These are phyloP conservation scores for Termitomyces sp. DNA, from an alignment of 768 basidiomycete species.

Conservation along the genomic window DNA sequence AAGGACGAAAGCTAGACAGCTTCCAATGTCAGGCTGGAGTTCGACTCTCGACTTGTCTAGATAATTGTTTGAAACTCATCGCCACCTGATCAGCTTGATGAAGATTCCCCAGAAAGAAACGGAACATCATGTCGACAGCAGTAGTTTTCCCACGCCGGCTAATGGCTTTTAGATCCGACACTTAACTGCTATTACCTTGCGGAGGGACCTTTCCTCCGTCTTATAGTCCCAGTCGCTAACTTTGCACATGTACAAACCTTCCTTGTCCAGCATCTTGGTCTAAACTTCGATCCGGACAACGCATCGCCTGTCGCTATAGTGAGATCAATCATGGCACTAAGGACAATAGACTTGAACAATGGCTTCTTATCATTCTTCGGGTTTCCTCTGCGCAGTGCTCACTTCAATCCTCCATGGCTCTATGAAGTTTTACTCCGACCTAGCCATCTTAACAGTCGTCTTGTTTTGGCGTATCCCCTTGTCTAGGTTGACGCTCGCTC, in stretches of 20 bases:
- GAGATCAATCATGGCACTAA: not conserved
- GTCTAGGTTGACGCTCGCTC: not conserved
- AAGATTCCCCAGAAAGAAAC: not conserved
- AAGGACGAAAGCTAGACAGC: not conserved
- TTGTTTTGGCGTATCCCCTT: not conserved
- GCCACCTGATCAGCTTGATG: not conserved
- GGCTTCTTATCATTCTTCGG: not conserved
- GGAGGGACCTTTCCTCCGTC: not conserved
- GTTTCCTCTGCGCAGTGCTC: not conserved
- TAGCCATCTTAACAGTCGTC: not conserved
- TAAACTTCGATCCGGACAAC: not conserved
- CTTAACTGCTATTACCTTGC: too few relatives aligned
- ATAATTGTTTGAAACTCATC: too few relatives aligned
- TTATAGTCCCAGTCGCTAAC: not conserved
- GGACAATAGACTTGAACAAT: not conserved
- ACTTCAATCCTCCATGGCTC: too few relatives aligned
- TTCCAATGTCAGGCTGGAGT: not conserved
- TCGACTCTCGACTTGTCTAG: not conserved
- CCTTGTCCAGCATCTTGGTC: not conserved
- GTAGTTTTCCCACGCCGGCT: too few relatives aligned
- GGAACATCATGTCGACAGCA: not conserved
- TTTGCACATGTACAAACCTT: not conserved
- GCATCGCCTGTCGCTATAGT: not conserved
- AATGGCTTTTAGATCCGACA: too few relatives aligned
- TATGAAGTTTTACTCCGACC: not conserved